Conservation (phyloP, 306 rosid genomes). For the apple (Malus domestica) region ASM211411v1 NC_041804.1:2689001-2689500, state of each 20-base stretch:
- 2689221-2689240: background rate
- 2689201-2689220: conserved; percentile 12
- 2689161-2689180: conserved; percentile 78
- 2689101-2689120: conserved; percentile 39
- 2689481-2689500: background rate
- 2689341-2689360: background rate
- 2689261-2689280: too few species aligned
- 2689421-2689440: background rate
- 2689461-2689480: background rate
- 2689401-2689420: background rate
- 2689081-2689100: conserved; percentile 31
- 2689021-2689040: conserved; percentile 35
- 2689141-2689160: conserved; percentile 85
- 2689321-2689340: background rate
- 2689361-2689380: background rate
- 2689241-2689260: background rate
- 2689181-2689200: conserved; percentile 81
- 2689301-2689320: background rate
- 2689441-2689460: background rate
- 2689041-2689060: conserved; percentile 55
- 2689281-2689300: background rate
- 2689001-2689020: conserved; percentile 86
- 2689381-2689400: background rate
- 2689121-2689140: conserved; percentile 56
- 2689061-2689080: conserved; percentile 38